A percentile compares a stretch with the other conserved stretches of the same genome.
phyloP scores from a whole-genome alignment of 2,329 filamentous ascomycete genomes.

The Fusarium keratoplasticum region DNA sequence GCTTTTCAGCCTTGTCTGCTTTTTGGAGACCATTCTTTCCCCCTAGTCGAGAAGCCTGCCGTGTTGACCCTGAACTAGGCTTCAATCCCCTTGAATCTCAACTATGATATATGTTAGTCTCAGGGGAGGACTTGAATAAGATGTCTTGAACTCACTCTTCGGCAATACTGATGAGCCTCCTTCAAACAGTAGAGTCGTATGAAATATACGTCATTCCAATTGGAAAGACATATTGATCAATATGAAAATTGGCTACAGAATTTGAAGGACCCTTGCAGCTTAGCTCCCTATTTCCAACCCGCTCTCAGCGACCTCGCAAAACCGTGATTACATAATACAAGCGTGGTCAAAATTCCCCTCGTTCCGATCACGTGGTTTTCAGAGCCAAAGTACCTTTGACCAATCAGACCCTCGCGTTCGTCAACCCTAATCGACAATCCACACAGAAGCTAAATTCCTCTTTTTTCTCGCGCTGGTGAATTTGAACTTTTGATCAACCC shows the following conservation, averaged over 20 bases:
- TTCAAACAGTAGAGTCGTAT: no score
- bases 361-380: constrained; percentile 21
- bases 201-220: neutral
- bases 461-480: constrained; percentile 28
- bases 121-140: neutral
- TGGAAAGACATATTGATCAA: neutral
- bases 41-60: neutral
- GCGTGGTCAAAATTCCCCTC: neutral
- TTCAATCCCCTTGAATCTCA: constrained; percentile 12
- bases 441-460: constrained; percentile 35
- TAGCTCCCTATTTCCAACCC: neutral
- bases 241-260: neutral
- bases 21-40: constrained; percentile 58
- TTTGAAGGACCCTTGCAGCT: neutral
- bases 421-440: constrained; percentile 42
- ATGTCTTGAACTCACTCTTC: constrained; percentile 6
- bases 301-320: neutral
- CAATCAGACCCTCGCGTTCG: constrained; percentile 14
- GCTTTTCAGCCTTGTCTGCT: constrained; percentile 59
- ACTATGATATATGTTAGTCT: constrained; percentile 29
- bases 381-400: neutral
- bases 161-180: neutral
- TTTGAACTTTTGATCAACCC: constrained; percentile 31
- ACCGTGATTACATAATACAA: neutral
- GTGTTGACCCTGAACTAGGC: neutral